Conservation (phyloP, 495 filamentous ascomycete species). For the Astrothelium subdiscretum region DNA sequence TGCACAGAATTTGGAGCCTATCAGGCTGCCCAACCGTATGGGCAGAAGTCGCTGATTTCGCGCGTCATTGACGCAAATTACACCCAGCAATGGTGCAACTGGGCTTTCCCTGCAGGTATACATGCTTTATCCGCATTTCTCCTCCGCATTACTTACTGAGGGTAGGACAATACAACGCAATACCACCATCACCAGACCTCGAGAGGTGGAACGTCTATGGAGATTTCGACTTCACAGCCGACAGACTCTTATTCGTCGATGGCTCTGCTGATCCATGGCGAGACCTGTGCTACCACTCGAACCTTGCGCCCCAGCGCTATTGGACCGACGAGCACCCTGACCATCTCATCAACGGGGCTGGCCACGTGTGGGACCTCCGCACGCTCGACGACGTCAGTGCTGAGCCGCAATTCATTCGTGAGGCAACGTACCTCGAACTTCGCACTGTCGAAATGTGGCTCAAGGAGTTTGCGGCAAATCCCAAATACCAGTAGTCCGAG, state of each 20-base stretch:
- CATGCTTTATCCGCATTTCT: neutral
- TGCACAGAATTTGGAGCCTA: conserved; percentile 32
- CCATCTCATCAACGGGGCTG: conserved; percentile 33
- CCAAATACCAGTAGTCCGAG: neutral
- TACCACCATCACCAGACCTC: conserved; percentile 34
- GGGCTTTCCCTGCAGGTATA: conserved; percentile 31
- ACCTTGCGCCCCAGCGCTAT: neutral
- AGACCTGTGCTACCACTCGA: neutral
- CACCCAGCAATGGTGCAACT: conserved; percentile 42
- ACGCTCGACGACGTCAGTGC: conserved; percentile 33
- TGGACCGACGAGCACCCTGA: conserved; percentile 31
- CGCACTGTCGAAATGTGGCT: conserved; percentile 31
- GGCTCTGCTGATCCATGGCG: conserved; percentile 14
- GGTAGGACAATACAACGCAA: conserved; percentile 28
- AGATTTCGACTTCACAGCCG: conserved; percentile 32
- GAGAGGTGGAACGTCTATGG: conserved; percentile 32
- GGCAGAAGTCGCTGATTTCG: conserved; percentile 32
- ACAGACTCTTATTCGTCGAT: conserved; percentile 38
- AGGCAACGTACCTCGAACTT: conserved; percentile 39
- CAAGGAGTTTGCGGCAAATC: conserved; percentile 1
- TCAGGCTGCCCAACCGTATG: conserved; percentile 32
- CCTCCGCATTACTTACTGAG: neutral
- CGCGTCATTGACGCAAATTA: conserved; percentile 34
- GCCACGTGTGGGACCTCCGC: conserved; percentile 39
- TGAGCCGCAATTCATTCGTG: conserved; percentile 38